phyloP scores from a whole-genome alignment of 1,284 basidiomycete species.

The Trichosporon sp. region DNA sequence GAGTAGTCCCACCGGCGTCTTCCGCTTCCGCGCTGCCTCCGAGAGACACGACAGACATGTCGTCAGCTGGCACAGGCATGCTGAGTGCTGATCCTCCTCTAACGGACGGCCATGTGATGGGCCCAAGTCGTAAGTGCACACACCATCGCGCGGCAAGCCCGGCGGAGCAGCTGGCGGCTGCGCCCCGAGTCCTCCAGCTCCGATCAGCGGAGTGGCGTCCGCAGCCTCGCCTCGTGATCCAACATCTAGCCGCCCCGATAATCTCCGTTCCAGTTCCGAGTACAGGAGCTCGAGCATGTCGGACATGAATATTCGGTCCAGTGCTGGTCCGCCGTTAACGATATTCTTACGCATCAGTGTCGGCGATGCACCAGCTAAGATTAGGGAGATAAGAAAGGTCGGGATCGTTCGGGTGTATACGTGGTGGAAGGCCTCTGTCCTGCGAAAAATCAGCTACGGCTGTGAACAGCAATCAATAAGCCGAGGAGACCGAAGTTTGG shows the following conservation, averaged over 20 bases:
- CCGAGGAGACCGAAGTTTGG: too few relatives aligned
- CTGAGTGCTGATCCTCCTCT: constrained; percentile 34
- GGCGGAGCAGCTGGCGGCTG: constrained; percentile 14
- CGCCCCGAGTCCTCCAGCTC: constrained; percentile 17
- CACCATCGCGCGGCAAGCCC: constrained; percentile 16
- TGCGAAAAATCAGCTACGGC: constrained; percentile 13
- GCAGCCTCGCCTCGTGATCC: constrained; percentile 15
- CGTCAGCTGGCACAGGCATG: constrained; percentile 41
- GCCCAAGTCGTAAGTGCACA: constrained; percentile 21
- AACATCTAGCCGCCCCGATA: constrained; percentile 27
- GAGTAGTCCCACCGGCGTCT: constrained; percentile 33
- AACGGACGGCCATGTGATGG: constrained; percentile 15
- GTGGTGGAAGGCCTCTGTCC: constrained; percentile 49
- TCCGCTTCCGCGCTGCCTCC: constrained; percentile 23
- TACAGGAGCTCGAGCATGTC: constrained; percentile 44
- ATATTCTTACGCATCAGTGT: constrained; percentile 43
- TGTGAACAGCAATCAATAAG: background rate
- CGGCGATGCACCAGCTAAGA: constrained; percentile 41
- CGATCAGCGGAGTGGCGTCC: constrained; percentile 16
- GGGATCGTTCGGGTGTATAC: constrained; percentile 45
- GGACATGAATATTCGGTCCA: constrained; percentile 41
- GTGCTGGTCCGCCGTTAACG: constrained; percentile 43
- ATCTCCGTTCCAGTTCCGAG: constrained; percentile 40
- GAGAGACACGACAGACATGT: constrained; percentile 37
- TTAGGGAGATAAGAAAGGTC: constrained; percentile 45